Evolutionary conservation across 2,329 filamentous ascomycete genomes (phyloP).

Genomic region (Pestalotiopsis sp.): DNA sequence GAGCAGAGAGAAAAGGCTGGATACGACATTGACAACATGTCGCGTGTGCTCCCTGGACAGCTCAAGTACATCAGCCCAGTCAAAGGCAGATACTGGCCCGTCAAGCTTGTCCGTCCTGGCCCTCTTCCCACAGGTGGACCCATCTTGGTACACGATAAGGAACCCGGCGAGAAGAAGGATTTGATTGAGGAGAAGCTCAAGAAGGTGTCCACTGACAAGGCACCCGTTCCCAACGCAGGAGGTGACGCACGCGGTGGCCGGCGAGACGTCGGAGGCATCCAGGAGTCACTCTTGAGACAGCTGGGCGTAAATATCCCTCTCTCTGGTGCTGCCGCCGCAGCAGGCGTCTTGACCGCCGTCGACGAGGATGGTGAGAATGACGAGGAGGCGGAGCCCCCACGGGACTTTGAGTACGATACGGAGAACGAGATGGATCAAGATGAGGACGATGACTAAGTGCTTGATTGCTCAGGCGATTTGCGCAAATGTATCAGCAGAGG

Average conservation of each 20-base stretch:
- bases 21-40: slow-evolving; percentile 97
- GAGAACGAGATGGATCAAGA: slow-evolving; percentile 56
- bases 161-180: slow-evolving; percentile 75
- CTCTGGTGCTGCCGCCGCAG: slow-evolving; percentile 68
- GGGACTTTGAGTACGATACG: slow-evolving; percentile 78
- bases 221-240: slow-evolving; percentile 52
- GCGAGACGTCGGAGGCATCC: slow-evolving; percentile 29
- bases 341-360: slow-evolving; percentile 80
- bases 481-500: not conserved
- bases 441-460: slow-evolving; percentile 30
- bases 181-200: slow-evolving; percentile 91
- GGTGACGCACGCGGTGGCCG: slow-evolving; percentile 26
- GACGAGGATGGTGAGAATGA: slow-evolving; percentile 81
- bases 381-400: slow-evolving; percentile 71
- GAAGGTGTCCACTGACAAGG: slow-evolving; percentile 69
- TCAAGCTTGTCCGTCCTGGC: slow-evolving; percentile 54
- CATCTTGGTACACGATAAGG: slow-evolving; percentile 84
- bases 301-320: slow-evolving; percentile 23
- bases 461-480: not conserved
- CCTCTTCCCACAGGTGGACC: slow-evolving; percentile 86
- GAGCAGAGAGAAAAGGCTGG: slow-evolving; percentile 94
- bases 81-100: slow-evolving; percentile 87
- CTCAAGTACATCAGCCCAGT: slow-evolving; percentile 96
- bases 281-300: slow-evolving; percentile 32
- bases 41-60: slow-evolving; percentile 86